Evolutionary conservation across 2,329 filamentous ascomycete species (phyloP), one percentile per base, ranked within the genome.

Genomic region (Ceratocystis papillata): DNA sequence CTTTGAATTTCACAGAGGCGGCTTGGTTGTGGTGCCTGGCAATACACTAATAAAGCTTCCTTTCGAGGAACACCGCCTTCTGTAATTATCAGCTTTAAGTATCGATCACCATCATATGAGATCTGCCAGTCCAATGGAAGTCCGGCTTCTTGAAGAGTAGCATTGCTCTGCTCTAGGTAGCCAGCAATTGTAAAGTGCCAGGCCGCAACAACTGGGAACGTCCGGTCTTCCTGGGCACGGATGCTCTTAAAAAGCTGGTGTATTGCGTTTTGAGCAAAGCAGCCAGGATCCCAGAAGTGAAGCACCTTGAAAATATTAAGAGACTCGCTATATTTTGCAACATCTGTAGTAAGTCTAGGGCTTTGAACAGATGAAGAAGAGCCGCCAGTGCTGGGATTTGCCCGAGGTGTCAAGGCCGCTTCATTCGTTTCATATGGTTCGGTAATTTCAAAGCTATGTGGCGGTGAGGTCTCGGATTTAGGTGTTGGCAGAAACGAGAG

Each of bases 51-150:
- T 2, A 63, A 12, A 25, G 25, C 61, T n/a, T 63, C 61, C n/a
- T 59, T 59, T 25, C 55, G 55, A 7, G 55, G 55, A 20, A 59
- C 17, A 10, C 55, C 55, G 22, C 12, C 6, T 30, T 59, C 55
- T n/a, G n/a, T n/a, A 12, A 59, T 59, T n/a, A 59, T 59, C 28
- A 59, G 28, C 6, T n/a, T 15, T 2, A 59, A 30, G 17, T 59
- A 59, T 8, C 22, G 55, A 7, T 59, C 55, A 33, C 44, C 44
- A 15, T 63, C 44, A 22, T 25, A 63, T 17, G 46, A 30, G 4
- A 63, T 48, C 44, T 63, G 61, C 61, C 61, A 63, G 10, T n/a
- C 28, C 61, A 63, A 15, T 7, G 61, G 61, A 30, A 63, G n/a
- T 5, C 17, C 22, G 15, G 25, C 25, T 1, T 15, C 20, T 33